Evolutionary conservation across 768 basidiomycete genomes (phyloP), one percentile per base, ranked within the genome.

Genomic region (Termitomyces sp.): DNA sequence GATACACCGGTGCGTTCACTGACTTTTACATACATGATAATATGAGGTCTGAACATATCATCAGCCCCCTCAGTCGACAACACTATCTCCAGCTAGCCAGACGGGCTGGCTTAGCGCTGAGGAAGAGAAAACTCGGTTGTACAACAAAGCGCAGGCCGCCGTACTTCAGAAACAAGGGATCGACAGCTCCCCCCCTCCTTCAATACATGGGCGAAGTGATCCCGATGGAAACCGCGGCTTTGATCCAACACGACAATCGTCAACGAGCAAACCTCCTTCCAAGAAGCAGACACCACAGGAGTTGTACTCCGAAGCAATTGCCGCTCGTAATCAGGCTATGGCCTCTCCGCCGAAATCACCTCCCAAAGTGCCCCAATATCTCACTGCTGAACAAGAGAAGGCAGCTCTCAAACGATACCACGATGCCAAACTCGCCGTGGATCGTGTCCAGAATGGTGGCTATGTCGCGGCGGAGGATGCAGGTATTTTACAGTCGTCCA

Each of bases 61-160:
- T 56, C 56, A 72, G 68, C 63, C 66, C 10, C 63, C 69, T 42
- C 50, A 54, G 12, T 41, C 13, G 2, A 27, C 65, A 3, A 59
- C 66, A 31, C 44, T 49, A n/a, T 36, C 54, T 23, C 66, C 27
- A 58, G 63, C 13, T 49, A 42, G 65, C 12, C 63, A 60, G 36
- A 60, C 63, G 18, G 56, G 56, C 29, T 91, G 87, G 88, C 73
- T 74, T 7, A 78, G 85, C 1, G 88, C 91, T 0, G 90, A 91
- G 68, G 81, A 84, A 52, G 91, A 93, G 65, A 92, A 93, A 62
- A 68, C 78, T 1, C 75, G 79, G n/a, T 64, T 90, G n/a, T 91
- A 79, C 67, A 74, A 86, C 47, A 66, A 82, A 46, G 89, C 90
- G 0, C 84, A 85, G 62, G 81, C 78, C 1, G 84, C 79, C n/a